These are phyloP conservation scores for Plantago elongata DNA, from an alignment of 257 asterid species.

Conservation along the genomic window DNA sequence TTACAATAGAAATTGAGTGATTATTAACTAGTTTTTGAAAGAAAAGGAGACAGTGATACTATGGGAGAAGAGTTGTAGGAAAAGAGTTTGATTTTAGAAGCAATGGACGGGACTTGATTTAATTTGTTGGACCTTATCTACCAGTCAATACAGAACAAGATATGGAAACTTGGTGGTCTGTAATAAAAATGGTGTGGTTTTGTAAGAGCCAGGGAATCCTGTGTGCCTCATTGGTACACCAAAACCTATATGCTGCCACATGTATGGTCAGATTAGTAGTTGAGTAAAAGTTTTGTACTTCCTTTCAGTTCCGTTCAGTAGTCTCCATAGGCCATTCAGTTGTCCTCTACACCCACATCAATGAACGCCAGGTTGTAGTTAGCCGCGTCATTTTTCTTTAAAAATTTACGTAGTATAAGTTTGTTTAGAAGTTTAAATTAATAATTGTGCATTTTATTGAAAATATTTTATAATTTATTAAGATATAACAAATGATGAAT, in stretches of 20 bases:
- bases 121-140: slow-evolving; percentile 26
- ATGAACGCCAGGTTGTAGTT: too few relatives aligned
- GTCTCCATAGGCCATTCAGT: too few relatives aligned
- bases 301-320: too few relatives aligned
- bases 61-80: not conserved
- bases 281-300: too few relatives aligned
- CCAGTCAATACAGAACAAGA: slow-evolving; percentile 4
- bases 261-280: not conserved
- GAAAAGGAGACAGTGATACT: slow-evolving; percentile 11
- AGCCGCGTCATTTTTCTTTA: too few relatives aligned
- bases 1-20: too few relatives aligned
- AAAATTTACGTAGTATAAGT: too few relatives aligned
- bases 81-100: slow-evolving; percentile 18
- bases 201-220: slow-evolving; percentile 28
- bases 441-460: too few relatives aligned
- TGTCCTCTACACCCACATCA: too few relatives aligned
- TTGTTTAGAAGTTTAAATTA: too few relatives aligned
- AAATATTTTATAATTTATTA: too few relatives aligned
- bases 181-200: slow-evolving; percentile 32
- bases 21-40: not conserved
- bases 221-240: not conserved
- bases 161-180: slow-evolving; percentile 32
- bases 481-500: too few relatives aligned
- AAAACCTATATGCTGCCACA: slow-evolving; percentile 13
- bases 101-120: slow-evolving; percentile 7